phyloP scores from a whole-genome alignment of 768 basidiomycete genomes.

The Hortiboletus campestris region DNA sequence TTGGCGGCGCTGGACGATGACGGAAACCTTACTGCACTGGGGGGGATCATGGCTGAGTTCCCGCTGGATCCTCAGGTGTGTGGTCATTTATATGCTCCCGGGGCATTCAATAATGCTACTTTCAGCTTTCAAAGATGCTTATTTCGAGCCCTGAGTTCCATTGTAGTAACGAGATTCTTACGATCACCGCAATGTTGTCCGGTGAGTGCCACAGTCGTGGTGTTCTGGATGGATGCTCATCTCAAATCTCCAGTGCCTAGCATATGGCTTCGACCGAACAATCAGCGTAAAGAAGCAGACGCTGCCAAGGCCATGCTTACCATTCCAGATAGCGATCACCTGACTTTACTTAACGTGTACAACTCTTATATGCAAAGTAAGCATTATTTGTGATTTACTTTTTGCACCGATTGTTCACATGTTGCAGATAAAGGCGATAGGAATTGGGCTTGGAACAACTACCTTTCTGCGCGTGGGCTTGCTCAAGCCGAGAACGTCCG shows the following conservation, averaged over 20 bases:
- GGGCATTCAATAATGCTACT: neutral
- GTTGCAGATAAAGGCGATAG: slow-evolving; percentile 68
- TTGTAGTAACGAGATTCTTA: slow-evolving; percentile 94
- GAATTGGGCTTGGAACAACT: slow-evolving; percentile 91
- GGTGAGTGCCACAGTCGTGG: slow-evolving; percentile 43
- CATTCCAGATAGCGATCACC: slow-evolving; percentile 95
- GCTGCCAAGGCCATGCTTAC: slow-evolving; percentile 84
- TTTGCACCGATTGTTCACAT: neutral
- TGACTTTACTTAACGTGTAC: slow-evolving; percentile 93
- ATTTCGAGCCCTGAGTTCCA: slow-evolving; percentile 93
- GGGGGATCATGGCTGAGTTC: slow-evolving; percentile 95
- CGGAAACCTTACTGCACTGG: slow-evolving; percentile 83
- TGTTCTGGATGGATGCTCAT: neutral
- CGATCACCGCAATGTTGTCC: slow-evolving; percentile 95
- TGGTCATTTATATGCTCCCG: neutral
- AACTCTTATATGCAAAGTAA: slow-evolving; percentile 85
- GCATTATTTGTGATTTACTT: slow-evolving; percentile 21
- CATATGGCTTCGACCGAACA: slow-evolving; percentile 90
- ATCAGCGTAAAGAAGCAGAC: slow-evolving; percentile 87
- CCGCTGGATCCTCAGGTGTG: slow-evolving; percentile 94
- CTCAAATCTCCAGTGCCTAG: slow-evolving; percentile 59
- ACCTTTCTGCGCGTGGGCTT: slow-evolving; percentile 78
- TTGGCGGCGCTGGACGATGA: slow-evolving; percentile 93
- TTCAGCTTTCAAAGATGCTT: slow-evolving; percentile 82
- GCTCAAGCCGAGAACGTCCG: slow-evolving; percentile 93